Evolutionary conservation across 2,329 filamentous ascomycete species (phyloP).

Genomic region (Leptographium wingfieldii): DNA sequence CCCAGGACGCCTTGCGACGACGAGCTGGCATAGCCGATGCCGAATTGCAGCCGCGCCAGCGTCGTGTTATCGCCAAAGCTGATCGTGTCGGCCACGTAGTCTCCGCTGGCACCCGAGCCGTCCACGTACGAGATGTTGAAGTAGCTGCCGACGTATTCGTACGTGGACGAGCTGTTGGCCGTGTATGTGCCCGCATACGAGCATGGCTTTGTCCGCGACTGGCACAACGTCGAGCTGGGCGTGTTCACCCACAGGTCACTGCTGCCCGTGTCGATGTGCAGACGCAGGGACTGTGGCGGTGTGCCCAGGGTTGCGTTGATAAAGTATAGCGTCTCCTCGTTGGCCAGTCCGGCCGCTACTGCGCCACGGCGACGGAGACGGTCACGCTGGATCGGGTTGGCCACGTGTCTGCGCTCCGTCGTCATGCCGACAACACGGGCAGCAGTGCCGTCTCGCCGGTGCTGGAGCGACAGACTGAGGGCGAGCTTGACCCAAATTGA

Average conservation of each 20-base stretch:
- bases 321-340: constrained; percentile 52
- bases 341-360: constrained; percentile 36
- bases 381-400: constrained; percentile 31
- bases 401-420: constrained; percentile 26
- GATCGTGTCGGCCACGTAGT: constrained; percentile 69
- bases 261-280: constrained; percentile 57
- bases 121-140: constrained; percentile 89
- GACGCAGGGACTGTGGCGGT: constrained; percentile 40
- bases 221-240: constrained; percentile 47
- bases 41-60: constrained; percentile 53
- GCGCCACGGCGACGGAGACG: constrained; percentile 26
- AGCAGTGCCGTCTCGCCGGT: constrained; percentile 20
- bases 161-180: constrained; percentile 63
- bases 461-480: constrained; percentile 18
- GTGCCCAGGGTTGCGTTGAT: constrained; percentile 52
- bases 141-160: constrained; percentile 55
- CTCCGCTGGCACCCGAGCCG: constrained; percentile 61
- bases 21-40: constrained; percentile 53
- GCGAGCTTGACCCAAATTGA: constrained; percentile 15
- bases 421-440: constrained; percentile 32
- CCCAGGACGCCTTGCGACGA: constrained; percentile 65
- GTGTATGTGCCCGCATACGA: constrained; percentile 51
- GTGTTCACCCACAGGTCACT: constrained; percentile 63
- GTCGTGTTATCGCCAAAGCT: constrained; percentile 34
- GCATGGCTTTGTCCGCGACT: constrained; percentile 36